These are phyloP conservation scores for Solanum hybrid DNA, from an alignment of 305 asterid genomes.

Conservation along the genomic window DNA sequence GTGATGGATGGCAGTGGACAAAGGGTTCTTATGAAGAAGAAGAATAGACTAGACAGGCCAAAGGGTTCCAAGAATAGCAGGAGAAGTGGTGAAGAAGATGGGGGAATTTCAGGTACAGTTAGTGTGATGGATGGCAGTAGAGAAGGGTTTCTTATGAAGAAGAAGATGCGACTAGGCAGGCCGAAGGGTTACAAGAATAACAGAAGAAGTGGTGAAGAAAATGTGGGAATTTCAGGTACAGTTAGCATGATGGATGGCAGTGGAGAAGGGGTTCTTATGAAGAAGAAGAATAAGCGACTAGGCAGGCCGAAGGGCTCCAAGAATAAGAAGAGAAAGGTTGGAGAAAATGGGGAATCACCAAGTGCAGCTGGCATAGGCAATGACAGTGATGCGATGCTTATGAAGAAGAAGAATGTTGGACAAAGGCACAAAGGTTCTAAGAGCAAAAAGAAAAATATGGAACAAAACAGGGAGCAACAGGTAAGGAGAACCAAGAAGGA, in stretches of 20 bases:
- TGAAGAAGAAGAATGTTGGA: neutral
- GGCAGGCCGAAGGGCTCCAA: constrained; percentile 7
- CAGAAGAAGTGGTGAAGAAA: neutral
- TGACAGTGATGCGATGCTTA: neutral
- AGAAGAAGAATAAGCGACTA: neutral
- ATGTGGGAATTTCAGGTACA: neutral
- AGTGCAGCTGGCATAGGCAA: neutral
- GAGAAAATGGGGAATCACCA: neutral
- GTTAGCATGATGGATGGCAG: neutral
- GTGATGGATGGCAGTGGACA: neutral
- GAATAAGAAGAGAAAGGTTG: constrained; percentile 2
- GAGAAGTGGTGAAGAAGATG: neutral
- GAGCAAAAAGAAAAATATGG: neutral
- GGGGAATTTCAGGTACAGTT: neutral
- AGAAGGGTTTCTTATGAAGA: neutral
- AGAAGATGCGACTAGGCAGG: neutral
- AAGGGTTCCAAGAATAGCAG: neutral
- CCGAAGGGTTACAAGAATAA: constrained; percentile 1
- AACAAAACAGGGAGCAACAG: neutral
- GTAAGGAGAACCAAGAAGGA: neutral
- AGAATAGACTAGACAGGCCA: neutral
- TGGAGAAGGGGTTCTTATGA: neutral
- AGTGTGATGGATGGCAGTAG: neutral
- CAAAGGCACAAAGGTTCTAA: constrained; percentile 7
- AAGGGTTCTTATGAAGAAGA: neutral